These are phyloP conservation scores for Populus nigra DNA, from an alignment of 345 rosid genomes.

Conservation along the genomic window DNA sequence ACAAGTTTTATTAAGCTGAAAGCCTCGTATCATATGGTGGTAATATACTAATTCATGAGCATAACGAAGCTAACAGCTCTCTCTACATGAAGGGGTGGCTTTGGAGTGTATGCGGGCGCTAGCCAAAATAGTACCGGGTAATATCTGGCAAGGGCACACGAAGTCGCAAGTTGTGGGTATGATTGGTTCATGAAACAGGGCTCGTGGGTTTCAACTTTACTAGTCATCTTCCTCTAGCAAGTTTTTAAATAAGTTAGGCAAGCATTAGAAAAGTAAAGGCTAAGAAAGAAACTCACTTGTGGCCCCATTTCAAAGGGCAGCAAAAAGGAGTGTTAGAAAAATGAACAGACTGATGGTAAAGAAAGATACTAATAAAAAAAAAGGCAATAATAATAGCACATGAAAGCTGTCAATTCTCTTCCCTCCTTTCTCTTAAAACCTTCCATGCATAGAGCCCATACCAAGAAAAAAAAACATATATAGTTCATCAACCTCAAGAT, in stretches of 20 bases:
- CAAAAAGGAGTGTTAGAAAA: slow-evolving; percentile 27
- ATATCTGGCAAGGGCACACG: slow-evolving; percentile 23
- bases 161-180: slow-evolving; percentile 30
- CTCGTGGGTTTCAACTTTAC: slow-evolving; percentile 45
- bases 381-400: slow-evolving; percentile 6
- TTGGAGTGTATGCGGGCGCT: not conserved
- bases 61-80: not conserved
- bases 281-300: slow-evolving; percentile 32
- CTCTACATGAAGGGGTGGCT: not conserved
- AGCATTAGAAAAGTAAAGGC: slow-evolving; percentile 28
- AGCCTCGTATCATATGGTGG: not conserved
- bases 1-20: not conserved
- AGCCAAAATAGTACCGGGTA: not conserved
- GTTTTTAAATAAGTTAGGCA: slow-evolving; percentile 14
- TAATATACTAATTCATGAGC: not conserved
- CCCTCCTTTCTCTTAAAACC: slow-evolving; percentile 33
- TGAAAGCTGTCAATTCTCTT: slow-evolving; percentile 31
- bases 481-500: slow-evolving; percentile 22
- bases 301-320: slow-evolving; percentile 40
- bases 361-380: slow-evolving; percentile 2
- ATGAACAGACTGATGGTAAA: slow-evolving; percentile 21
- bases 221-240: not conserved
- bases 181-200: slow-evolving; percentile 46
- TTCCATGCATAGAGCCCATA: not conserved
- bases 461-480: slow-evolving; percentile 20